Conservation (phyloP, 1,284 basidiomycete genomes). For the Omphalotus olearius region DNA sequence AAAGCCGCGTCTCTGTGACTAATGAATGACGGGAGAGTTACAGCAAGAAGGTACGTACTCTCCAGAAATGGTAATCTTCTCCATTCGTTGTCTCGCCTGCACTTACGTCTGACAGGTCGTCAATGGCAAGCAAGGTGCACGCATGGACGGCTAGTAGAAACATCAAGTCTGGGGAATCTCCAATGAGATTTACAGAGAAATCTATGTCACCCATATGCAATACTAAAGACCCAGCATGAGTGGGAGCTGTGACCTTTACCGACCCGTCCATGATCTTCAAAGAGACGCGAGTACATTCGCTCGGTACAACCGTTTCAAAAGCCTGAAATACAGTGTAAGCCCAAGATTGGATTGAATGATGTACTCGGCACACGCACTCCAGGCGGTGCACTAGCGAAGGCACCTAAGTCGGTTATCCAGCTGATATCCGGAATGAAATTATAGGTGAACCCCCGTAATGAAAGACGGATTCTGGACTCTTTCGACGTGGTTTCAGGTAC, state of each 20-base stretch:
- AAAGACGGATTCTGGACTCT: constrained; percentile 72
- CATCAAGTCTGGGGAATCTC: constrained; percentile 53
- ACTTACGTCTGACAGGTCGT: constrained; percentile 44
- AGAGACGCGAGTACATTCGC: constrained; percentile 74
- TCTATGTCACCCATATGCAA: constrained; percentile 63
- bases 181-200: constrained; percentile 69
- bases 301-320: constrained; percentile 92
- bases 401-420: constrained; percentile 62
- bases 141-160: constrained; percentile 48
- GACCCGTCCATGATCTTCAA: constrained; percentile 71
- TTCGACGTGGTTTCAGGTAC: constrained; percentile 70
- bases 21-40: constrained; percentile 14
- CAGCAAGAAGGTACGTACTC: constrained; percentile 41
- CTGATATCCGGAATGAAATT: constrained; percentile 59
- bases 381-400: constrained; percentile 81
- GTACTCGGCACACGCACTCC: constrained; percentile 52
- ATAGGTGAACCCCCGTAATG: constrained; percentile 63
- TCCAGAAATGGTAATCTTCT: constrained; percentile 58
- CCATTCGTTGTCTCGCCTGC: constrained; percentile 19
- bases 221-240: constrained; percentile 60
- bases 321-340: constrained; percentile 41
- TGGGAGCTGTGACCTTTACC: constrained; percentile 56
- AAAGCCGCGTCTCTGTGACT: constrained; percentile 51
- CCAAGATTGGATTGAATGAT: constrained; percentile 1
- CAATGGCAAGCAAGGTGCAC: constrained; percentile 57